Conservation (phyloP, 2,329 filamentous ascomycete genomes). For the Cryphonectria carpinicola region DNA sequence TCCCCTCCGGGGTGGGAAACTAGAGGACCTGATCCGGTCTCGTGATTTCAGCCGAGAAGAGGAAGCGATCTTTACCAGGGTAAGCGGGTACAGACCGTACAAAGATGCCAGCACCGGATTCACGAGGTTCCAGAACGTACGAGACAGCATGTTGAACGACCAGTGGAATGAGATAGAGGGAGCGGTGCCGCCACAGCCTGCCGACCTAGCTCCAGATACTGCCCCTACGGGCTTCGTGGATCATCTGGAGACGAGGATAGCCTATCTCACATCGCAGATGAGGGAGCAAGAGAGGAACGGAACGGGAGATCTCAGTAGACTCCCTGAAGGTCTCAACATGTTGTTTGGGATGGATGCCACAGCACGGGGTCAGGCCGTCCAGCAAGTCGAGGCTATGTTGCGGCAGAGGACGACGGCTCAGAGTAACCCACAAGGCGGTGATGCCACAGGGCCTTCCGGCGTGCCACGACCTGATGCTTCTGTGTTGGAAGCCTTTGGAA, state of each 20-base stretch:
- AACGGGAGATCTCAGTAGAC: neutral
- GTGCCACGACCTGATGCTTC: neutral
- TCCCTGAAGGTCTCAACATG: neutral
- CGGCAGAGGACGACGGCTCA: constrained; percentile 7
- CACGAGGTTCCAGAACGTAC: constrained; percentile 13
- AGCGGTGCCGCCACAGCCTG: neutral
- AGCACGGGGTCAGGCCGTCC: neutral
- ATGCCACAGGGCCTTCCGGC: neutral
- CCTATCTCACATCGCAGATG: neutral
- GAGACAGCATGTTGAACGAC: neutral
- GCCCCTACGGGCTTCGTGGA: neutral
- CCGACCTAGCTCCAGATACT: neutral
- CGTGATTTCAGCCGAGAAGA: neutral
- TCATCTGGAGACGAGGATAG: neutral
- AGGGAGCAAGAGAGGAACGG: neutral
- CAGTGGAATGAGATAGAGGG: neutral
- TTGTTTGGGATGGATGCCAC: neutral
- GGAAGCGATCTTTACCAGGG: constrained; percentile 13
- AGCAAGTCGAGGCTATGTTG: constrained; percentile 18
- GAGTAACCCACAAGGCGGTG: neutral
- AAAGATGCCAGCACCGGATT: constrained; percentile 16
- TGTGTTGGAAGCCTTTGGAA: neutral
- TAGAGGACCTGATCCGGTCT: constrained; percentile 1
- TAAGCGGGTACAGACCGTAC: constrained; percentile 15
- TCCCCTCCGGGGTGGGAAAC: neutral